These are phyloP conservation scores for Phaeoacremonium minimum DNA, from an alignment of 2,329 filamentous ascomycete species.

Conservation along the genomic window DNA sequence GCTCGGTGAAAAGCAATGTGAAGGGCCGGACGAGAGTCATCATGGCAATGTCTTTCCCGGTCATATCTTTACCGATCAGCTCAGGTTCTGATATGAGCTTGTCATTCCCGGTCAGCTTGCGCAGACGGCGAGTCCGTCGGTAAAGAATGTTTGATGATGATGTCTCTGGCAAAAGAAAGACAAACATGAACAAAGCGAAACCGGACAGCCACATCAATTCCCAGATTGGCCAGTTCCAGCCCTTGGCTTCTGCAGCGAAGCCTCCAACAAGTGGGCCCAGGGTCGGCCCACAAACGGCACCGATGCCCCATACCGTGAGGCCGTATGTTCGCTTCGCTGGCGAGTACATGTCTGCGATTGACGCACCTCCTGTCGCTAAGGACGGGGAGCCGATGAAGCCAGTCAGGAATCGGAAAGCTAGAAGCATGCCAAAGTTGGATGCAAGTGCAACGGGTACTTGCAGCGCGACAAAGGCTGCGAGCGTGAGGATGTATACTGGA, in stretches of 20 bases:
- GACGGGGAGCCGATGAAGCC: constrained; percentile 64
- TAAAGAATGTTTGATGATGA: constrained; percentile 44
- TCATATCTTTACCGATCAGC: constrained; percentile 40
- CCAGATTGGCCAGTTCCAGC: constrained; percentile 61
- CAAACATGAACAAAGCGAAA: constrained; percentile 54
- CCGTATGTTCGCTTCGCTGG: constrained; percentile 54
- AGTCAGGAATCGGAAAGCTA: constrained; percentile 60
- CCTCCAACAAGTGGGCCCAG: constrained; percentile 57
- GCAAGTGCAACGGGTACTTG: constrained; percentile 60
- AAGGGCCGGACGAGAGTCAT: constrained; percentile 56
- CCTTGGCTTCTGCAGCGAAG: constrained; percentile 51
- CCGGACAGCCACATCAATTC: constrained; percentile 58
- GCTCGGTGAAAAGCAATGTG: constrained; percentile 44
- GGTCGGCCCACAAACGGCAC: constrained; percentile 38
- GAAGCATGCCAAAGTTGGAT: constrained; percentile 56
- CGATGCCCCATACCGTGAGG: constrained; percentile 53
- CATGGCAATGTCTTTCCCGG: constrained; percentile 40
- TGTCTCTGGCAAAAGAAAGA: constrained; percentile 63
- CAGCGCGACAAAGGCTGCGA: constrained; percentile 64
- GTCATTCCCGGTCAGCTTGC: constrained; percentile 21
- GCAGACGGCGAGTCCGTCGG: constrained; percentile 44
- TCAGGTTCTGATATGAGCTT: constrained; percentile 50
- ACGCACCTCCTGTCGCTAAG: constrained; percentile 53
- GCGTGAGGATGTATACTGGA: constrained; percentile 62
- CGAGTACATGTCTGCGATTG: constrained; percentile 48